Conservation (phyloP, 345 rosid species). For the Rhodomyrtus tomentosa region DNA sequence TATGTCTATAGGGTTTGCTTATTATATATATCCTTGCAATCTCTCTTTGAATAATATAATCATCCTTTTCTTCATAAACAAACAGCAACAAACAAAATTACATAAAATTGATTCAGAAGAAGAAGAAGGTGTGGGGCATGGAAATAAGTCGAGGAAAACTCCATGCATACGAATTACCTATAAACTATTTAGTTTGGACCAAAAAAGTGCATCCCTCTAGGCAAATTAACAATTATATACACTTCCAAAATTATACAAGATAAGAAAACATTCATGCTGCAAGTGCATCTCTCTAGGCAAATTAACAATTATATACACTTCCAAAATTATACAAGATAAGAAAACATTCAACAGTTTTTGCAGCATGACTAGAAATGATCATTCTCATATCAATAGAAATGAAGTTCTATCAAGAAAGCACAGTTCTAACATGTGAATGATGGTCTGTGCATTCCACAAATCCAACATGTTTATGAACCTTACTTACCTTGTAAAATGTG, state of each 20-base stretch:
- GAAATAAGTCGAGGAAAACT: neutral
- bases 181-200: neutral
- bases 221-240: neutral
- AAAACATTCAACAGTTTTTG: neutral
- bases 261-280: neutral
- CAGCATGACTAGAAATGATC: neutral
- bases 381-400: neutral
- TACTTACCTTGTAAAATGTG: conserved; percentile 82
- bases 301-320: neutral
- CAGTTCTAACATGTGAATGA: neutral
- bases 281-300: neutral
- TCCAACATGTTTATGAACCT: neutral
- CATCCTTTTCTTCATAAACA: too few species aligned
- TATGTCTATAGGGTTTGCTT: too few species aligned
- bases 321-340: neutral
- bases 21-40: too few species aligned
- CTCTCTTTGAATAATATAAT: too few species aligned
- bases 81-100: too few species aligned
- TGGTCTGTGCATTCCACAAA: neutral
- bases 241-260: neutral
- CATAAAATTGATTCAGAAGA: neutral
- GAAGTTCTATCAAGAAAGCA: neutral
- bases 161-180: neutral
- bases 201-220: neutral
- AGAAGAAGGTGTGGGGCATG: neutral